Percentiles rank a stretch among this genome's conserved stretches.
Evolutionary conservation across 495 filamentous ascomycete species (phyloP).

Genomic region (Thermochaetoides thermophila): DNA sequence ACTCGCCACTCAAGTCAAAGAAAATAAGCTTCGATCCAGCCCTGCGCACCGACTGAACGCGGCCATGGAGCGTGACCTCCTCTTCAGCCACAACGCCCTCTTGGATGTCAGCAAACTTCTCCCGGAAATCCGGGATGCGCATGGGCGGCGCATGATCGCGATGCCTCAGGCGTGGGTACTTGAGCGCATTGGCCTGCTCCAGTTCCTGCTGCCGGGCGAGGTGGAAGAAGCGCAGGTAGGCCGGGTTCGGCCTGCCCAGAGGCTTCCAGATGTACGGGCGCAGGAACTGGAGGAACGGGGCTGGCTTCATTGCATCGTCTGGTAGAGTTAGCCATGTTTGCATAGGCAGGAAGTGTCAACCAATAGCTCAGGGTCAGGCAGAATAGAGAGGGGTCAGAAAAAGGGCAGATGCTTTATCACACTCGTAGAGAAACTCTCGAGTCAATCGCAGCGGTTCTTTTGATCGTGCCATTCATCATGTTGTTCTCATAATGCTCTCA

Average conservation of each 20-base stretch:
- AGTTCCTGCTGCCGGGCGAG: conserved; percentile 19
- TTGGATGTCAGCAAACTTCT: conserved; percentile 19
- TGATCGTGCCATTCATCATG: too few species aligned
- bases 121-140: conserved; percentile 25
- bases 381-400: conserved; percentile 24
- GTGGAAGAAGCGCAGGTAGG: conserved; percentile 33
- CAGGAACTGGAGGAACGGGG: conserved; percentile 32
- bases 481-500: too few species aligned
- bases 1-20: conserved; percentile 61
- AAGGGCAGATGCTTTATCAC: conserved; percentile 46
- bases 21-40: conserved; percentile 64
- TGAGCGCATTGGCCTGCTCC: conserved; percentile 20
- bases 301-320: conserved; percentile 25
- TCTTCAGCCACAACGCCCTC: conserved; percentile 17
- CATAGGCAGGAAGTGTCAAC: too few species aligned
- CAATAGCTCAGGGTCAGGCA: too few species aligned
- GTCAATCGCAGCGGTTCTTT: conserved; percentile 97
- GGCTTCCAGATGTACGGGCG: conserved; percentile 35
- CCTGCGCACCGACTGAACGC: conserved; percentile 28
- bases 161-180: conserved; percentile 24
- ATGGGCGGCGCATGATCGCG: conserved; percentile 13
- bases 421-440: conserved; percentile 37
- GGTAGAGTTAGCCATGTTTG: neutral
- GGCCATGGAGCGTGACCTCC: conserved; percentile 32
- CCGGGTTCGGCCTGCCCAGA: conserved; percentile 7